Conservation (phyloP, 352 stramenopile genomes). For the Globisporangium yorkense region DNA sequence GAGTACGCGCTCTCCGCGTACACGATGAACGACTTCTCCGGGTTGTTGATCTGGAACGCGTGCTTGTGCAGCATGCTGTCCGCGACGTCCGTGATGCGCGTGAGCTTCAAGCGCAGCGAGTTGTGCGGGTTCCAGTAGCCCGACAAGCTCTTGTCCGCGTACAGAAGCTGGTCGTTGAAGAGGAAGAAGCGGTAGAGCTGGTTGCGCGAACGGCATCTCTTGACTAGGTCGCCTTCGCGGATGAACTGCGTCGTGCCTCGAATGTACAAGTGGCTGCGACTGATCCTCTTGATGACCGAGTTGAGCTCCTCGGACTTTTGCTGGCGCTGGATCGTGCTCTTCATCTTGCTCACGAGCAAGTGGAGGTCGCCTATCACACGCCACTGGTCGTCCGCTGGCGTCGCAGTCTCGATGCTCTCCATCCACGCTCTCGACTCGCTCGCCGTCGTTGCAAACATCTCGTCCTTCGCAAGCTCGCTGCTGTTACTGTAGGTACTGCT, state of each 20-base stretch:
- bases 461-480: neutral
- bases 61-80: constrained; percentile 68
- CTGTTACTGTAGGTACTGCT: constrained; percentile 5
- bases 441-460: neutral
- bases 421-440: constrained; percentile 32
- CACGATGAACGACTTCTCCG: constrained; percentile 81
- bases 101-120: constrained; percentile 76
- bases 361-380: constrained; percentile 87
- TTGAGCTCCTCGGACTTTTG: constrained; percentile 81
- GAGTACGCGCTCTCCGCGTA: constrained; percentile 53
- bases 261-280: constrained; percentile 88
- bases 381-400: constrained; percentile 66
- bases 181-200: constrained; percentile 85
- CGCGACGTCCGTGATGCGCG: constrained; percentile 68
- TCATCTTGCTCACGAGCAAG: constrained; percentile 85
- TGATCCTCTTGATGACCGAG: constrained; percentile 86
- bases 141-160: constrained; percentile 73
- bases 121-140: constrained; percentile 85
- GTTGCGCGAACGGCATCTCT: constrained; percentile 89
- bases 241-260: constrained; percentile 95
- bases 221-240: constrained; percentile 91
- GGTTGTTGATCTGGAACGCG: constrained; percentile 84
- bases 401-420: constrained; percentile 58
- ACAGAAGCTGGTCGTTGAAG: constrained; percentile 85
- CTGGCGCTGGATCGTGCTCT: constrained; percentile 82